Percentiles rank a stretch among this genome's conserved stretches.
Evolutionary conservation across 2,329 filamentous ascomycete genomes (phyloP).

Genomic region (Aspergillus felis): DNA sequence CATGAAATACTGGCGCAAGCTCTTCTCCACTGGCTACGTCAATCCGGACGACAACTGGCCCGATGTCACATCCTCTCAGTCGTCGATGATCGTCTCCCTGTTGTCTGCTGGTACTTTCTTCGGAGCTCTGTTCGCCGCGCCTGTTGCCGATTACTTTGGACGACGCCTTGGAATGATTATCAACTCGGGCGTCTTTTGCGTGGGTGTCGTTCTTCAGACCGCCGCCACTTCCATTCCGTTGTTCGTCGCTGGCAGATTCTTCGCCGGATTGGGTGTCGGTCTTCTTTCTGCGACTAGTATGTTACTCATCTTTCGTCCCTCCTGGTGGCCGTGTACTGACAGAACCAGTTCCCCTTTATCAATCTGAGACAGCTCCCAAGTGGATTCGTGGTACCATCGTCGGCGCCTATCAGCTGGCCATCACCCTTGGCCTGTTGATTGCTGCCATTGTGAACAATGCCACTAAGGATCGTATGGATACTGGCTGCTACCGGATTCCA

Average conservation of each 20-base stretch:
- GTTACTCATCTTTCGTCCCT: constrained; percentile 3
- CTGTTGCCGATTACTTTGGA: constrained; percentile 44
- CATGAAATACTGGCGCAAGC: constrained; percentile 43
- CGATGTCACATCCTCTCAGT: constrained; percentile 51
- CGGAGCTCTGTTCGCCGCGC: constrained; percentile 65
- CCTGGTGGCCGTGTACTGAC: constrained; percentile 5
- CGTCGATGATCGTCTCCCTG: constrained; percentile 65
- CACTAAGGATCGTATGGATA: constrained; percentile 59
- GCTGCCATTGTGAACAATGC: constrained; percentile 70
- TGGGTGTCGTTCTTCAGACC: constrained; percentile 35
- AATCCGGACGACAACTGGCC: constrained; percentile 39
- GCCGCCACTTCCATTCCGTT: constrained; percentile 27
- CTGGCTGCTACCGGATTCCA: constrained; percentile 70
- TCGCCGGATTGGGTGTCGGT: constrained; percentile 60
- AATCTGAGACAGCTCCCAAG: constrained; percentile 70
- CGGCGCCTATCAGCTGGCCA: constrained; percentile 74
- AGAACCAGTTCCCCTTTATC: constrained; percentile 57
- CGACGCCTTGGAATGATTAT: constrained; percentile 42
- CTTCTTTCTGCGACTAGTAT: constrained; percentile 75
- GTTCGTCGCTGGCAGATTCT: constrained; percentile 49
- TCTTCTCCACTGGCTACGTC: constrained; percentile 32
- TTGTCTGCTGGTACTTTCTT: constrained; percentile 72
- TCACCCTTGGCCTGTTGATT: constrained; percentile 71
- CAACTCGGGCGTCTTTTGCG: constrained; percentile 29
- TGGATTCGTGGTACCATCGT: constrained; percentile 75